Percentiles rank a stretch among this genome's conserved stretches.
Evolutionary conservation across 139 green algal species (phyloP).

Genomic region (Haematococcus lacustris): DNA sequence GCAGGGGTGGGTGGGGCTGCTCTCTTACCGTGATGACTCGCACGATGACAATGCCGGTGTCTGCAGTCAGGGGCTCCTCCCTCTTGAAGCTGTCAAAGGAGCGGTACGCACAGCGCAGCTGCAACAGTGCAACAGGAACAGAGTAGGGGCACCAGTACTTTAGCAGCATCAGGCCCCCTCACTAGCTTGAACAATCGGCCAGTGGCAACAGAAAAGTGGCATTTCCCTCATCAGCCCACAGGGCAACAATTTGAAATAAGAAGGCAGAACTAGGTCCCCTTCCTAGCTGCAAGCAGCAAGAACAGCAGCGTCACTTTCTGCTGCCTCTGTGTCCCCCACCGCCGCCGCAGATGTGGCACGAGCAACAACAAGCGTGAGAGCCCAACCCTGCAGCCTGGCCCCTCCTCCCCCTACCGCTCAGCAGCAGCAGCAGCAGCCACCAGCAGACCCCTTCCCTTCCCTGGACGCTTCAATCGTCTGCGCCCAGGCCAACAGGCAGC

Average conservation of each 20-base stretch:
- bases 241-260: too few relatives aligned
- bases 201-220: not conserved
- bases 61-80: not conserved
- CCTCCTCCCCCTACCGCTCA: not conserved
- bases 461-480: not conserved
- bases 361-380: not conserved
- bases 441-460: not conserved
- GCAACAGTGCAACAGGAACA: not conserved
- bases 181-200: not conserved
- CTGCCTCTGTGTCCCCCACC: not conserved
- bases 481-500: not conserved
- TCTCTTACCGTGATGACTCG: not conserved
- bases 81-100: conserved; percentile 2
- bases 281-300: not conserved
- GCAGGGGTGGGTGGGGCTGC: too few relatives aligned
- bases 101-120: conserved; percentile 2
- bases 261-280: not conserved
- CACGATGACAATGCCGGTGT: not conserved
- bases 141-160: not conserved
- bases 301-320: not conserved
- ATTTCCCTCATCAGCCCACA: not conserved
- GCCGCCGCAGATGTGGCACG: not conserved
- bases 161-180: not conserved
- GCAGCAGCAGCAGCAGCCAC: not conserved
- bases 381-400: not conserved